Conservation (phyloP, 1,284 basidiomycete genomes). For the Leccinum holopus region DNA sequence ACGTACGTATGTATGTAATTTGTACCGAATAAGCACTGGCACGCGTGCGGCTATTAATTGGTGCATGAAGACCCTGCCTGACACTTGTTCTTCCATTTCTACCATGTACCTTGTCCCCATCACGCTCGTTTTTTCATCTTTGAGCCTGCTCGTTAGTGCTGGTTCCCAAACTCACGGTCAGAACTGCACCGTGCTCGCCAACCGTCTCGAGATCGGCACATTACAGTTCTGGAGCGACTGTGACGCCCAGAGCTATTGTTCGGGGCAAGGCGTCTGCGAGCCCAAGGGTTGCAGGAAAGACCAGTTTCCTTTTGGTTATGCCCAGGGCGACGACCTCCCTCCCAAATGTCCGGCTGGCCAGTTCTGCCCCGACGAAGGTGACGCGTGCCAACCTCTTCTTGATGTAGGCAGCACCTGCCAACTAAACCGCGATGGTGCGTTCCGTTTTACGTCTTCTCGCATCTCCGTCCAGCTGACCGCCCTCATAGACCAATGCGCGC, state of each 20-base stretch:
- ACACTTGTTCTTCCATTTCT: background rate
- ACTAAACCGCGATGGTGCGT: constrained; percentile 81
- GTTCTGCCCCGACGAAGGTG: constrained; percentile 86
- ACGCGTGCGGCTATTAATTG: background rate
- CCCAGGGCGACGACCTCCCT: constrained; percentile 48
- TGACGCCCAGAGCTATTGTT: constrained; percentile 68
- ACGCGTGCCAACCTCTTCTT: constrained; percentile 63
- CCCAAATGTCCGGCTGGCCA: constrained; percentile 56
- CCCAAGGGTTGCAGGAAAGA: constrained; percentile 72
- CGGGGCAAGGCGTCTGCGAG: constrained; percentile 53
- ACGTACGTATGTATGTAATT: background rate
- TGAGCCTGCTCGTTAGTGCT: constrained; percentile 38
- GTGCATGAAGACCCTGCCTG: background rate
- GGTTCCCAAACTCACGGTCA: constrained; percentile 45
- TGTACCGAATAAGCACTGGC: background rate
- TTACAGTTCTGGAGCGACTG: constrained; percentile 79
- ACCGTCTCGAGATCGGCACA: constrained; percentile 69
- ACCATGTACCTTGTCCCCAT: constrained; percentile 26
- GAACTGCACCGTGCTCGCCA: constrained; percentile 54
- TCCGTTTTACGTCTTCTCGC: background rate
- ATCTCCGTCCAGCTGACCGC: background rate
- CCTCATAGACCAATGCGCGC: constrained; percentile 68
- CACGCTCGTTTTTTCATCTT: constrained; percentile 41
- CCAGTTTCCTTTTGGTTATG: constrained; percentile 72
- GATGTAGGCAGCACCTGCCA: constrained; percentile 70